phyloP scores from a whole-genome alignment of 2,329 filamentous ascomycete species.

The Colletotrichum sp. region DNA sequence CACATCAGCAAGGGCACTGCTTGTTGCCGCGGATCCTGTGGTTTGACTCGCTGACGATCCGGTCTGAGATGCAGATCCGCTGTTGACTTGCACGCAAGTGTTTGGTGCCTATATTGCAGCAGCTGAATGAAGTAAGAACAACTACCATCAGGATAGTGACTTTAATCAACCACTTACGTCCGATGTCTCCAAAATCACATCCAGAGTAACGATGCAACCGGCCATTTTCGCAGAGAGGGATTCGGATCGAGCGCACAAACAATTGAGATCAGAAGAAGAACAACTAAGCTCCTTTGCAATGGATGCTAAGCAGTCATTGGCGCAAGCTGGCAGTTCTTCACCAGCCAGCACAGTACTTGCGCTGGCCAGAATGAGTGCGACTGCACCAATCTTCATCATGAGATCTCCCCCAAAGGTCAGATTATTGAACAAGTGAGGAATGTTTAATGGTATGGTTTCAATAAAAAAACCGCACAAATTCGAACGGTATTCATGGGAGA shows the following conservation, averaged over 20 bases:
- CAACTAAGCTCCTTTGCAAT: not conserved
- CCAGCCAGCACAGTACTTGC: not conserved
- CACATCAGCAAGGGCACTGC: not conserved
- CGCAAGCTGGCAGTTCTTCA: not conserved
- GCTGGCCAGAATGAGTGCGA: not conserved
- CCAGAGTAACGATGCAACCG: not conserved
- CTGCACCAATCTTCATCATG: not conserved
- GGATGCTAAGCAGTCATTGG: not conserved
- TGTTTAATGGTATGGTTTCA: rapidly evolving
- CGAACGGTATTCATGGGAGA: not conserved
- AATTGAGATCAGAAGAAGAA: not conserved
- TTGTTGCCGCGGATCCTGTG: not conserved
- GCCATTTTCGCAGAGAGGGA: not conserved
- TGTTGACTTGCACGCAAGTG: not conserved
- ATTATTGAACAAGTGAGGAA: not conserved
- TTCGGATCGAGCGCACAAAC: not conserved
- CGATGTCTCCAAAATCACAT: not conserved
- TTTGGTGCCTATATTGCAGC: not conserved
- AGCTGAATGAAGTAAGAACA: not conserved
- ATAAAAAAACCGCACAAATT: not conserved
- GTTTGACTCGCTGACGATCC: not conserved
- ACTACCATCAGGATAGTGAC: rapidly evolving
- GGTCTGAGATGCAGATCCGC: not conserved
- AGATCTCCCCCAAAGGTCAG: not conserved
- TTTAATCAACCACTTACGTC: not conserved